phyloP scores from a whole-genome alignment of 73 alveolate genomes.

The Symbiodinium natans region DNA sequence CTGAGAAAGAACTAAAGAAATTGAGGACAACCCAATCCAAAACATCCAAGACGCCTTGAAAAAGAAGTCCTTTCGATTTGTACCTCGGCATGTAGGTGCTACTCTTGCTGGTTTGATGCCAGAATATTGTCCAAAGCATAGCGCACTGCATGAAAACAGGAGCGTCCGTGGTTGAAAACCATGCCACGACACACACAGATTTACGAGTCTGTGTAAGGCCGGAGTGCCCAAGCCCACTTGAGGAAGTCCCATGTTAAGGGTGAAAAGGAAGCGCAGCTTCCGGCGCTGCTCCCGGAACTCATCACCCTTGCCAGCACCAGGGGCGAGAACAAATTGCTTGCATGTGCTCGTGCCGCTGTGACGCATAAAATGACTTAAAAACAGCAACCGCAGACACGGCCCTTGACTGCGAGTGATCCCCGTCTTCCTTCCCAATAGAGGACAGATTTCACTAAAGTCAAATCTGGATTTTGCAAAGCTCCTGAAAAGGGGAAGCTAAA shows the following conservation, averaged over 20 bases:
- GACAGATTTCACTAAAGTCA: too few relatives aligned
- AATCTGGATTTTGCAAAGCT: too few relatives aligned
- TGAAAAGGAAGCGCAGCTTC: slow-evolving; percentile 51
- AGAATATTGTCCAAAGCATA: neutral
- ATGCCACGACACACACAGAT: neutral
- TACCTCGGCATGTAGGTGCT: neutral
- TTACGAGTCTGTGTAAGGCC: neutral
- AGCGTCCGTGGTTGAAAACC: neutral
- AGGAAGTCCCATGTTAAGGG: slow-evolving; percentile 62
- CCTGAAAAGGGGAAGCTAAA: too few relatives aligned
- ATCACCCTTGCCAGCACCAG: slow-evolving; percentile 26
- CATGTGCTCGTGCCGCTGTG: too few relatives aligned
- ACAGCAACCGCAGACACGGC: too few relatives aligned
- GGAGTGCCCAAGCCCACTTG: slow-evolving; percentile 45
- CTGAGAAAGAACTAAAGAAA: too few relatives aligned
- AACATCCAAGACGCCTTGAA: slow-evolving; percentile 28
- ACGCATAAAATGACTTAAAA: too few relatives aligned
- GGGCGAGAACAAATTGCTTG: too few relatives aligned
- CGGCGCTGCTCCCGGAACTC: slow-evolving; percentile 31
- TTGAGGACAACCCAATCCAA: too few relatives aligned
- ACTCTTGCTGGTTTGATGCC: neutral
- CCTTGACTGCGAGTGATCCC: too few relatives aligned
- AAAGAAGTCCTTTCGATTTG: slow-evolving; percentile 76
- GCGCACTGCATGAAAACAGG: neutral
- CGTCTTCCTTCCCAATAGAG: too few relatives aligned